Evolutionary conservation across 148 eudicot genomes (phyloP).

Genomic region (Rhododendron molle): DNA sequence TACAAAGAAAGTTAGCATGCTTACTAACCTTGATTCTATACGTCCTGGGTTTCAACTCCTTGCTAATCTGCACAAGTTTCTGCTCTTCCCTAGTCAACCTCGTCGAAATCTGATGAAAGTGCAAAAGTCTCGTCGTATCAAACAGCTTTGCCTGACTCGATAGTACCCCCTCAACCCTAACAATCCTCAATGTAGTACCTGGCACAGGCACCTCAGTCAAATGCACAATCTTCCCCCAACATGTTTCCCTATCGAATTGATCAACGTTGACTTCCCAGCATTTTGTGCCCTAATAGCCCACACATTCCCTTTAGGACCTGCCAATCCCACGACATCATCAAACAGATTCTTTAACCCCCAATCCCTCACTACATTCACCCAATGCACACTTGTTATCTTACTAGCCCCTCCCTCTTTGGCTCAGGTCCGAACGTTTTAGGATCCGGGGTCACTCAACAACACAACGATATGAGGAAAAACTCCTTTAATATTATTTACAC

Average conservation of each 20-base stretch:
- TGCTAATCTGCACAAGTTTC: conserved; percentile 67
- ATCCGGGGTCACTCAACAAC: too few species aligned
- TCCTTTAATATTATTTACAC: too few species aligned
- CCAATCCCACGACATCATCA: conserved; percentile 77
- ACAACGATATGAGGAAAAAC: too few species aligned
- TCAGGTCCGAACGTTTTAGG: too few species aligned
- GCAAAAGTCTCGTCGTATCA: conserved; percentile 91
- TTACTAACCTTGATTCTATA: conserved; percentile 76
- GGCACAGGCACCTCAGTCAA: conserved; percentile 93
- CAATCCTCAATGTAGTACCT: conserved; percentile 89
- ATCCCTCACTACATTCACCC: conserved; percentile 75
- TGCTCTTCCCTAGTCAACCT: conserved; percentile 88
- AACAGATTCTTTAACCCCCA: conserved; percentile 87
- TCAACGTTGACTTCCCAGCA: conserved; percentile 89
- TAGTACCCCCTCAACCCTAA: conserved; percentile 77
- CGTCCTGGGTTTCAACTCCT: conserved; percentile 93
- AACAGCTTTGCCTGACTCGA: conserved; percentile 78
- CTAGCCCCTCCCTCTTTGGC: conserved; percentile 77
- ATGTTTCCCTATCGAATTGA: conserved; percentile 83
- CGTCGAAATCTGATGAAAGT: conserved; percentile 73
- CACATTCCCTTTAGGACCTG: conserved; percentile 81
- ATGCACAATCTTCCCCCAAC: conserved; percentile 49
- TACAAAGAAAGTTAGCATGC: background rate
- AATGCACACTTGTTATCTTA: conserved; percentile 76
- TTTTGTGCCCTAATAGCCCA: conserved; percentile 98